Evolutionary conservation across 2,329 filamentous ascomycete genomes (phyloP).

Genomic region (Aspergillus latus): DNA sequence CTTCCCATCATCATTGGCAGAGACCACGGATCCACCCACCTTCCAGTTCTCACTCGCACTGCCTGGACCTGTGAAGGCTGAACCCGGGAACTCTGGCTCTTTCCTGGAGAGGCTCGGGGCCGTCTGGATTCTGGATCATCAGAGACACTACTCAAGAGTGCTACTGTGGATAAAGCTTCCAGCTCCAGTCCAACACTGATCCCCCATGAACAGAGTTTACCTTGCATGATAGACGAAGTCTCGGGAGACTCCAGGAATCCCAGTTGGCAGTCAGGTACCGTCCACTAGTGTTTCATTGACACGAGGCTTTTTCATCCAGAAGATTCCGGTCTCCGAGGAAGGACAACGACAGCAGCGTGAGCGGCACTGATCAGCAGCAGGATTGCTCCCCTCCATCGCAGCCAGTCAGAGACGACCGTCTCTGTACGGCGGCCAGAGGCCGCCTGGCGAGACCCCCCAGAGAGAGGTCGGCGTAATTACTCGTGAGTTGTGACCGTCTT

Average conservation of each 20-base stretch:
- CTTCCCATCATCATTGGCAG: background rate
- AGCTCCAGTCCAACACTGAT: background rate
- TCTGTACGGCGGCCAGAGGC: background rate
- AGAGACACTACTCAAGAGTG: background rate
- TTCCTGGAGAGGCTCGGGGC: background rate
- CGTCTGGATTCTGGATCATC: background rate
- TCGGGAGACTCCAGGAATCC: conserved; percentile 10
- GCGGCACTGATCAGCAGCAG: conserved; percentile 7
- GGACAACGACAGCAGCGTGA: conserved; percentile 6
- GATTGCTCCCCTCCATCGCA: background rate
- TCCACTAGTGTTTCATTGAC: conserved; percentile 15
- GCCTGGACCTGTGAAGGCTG: background rate
- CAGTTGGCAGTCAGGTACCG: conserved; percentile 23
- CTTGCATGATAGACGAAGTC: conserved; percentile 5
- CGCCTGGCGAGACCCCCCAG: background rate
- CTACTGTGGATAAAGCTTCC: background rate
- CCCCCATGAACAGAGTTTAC: conserved; percentile 15
- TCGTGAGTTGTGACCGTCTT: background rate
- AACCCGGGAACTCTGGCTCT: no score
- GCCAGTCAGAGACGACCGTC: background rate
- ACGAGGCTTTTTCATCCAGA: conserved; percentile 8
- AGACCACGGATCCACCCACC: background rate
- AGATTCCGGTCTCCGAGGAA: conserved; percentile 1
- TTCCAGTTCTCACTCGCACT: background rate
- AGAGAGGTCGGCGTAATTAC: conserved; percentile 2